Percentiles rank a stretch among this genome's conserved stretches.
phyloP scores from a whole-genome alignment of 2,329 filamentous ascomycete genomes.

The Amylocarpus encephaloides region DNA sequence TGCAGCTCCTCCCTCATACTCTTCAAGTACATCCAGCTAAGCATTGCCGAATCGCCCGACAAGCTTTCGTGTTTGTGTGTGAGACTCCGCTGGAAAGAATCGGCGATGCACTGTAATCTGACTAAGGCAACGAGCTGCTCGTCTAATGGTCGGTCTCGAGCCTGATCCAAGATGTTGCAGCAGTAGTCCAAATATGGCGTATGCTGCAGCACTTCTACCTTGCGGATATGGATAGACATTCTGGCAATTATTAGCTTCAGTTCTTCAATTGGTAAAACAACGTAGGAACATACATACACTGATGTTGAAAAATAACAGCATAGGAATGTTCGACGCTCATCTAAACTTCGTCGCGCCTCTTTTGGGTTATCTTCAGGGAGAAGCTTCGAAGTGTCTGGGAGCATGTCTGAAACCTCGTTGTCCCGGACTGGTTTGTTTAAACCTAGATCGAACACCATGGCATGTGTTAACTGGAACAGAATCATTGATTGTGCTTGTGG shows the following conservation, averaged over 20 bases:
- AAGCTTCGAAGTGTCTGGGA: slow-evolving; percentile 3
- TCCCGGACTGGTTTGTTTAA: slow-evolving; percentile 15
- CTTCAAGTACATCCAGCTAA: slow-evolving; percentile 19
- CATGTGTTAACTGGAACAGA: slow-evolving; percentile 16
- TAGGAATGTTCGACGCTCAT: slow-evolving; percentile 20
- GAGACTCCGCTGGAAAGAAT: slow-evolving; percentile 11
- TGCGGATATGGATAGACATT: slow-evolving; percentile 14
- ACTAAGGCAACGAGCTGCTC: slow-evolving; percentile 16
- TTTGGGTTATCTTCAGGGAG: slow-evolving; percentile 5
- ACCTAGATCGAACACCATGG: slow-evolving; percentile 20
- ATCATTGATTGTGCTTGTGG: slow-evolving; percentile 14
- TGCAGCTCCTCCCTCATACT: slow-evolving; percentile 12
- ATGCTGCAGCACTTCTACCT: slow-evolving; percentile 14
- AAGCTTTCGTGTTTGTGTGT: slow-evolving; percentile 3
- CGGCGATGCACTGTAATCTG: slow-evolving; percentile 15
- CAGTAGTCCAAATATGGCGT: slow-evolving; percentile 20
- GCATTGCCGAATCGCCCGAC: slow-evolving; percentile 11
- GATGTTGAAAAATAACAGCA: slow-evolving; percentile 17
- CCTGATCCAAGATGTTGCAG: slow-evolving; percentile 13
- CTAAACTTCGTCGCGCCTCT: slow-evolving; percentile 13
- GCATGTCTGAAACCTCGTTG: slow-evolving; percentile 10
- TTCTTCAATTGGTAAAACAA: not conserved
- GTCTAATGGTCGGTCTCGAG: slow-evolving; percentile 16
- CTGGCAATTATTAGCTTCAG: slow-evolving; percentile 3
- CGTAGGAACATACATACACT: slow-evolving; percentile 7